These are phyloP conservation scores for Hysterium pulicare DNA, from an alignment of 2,329 filamentous ascomycete genomes.

Conservation along the genomic window DNA sequence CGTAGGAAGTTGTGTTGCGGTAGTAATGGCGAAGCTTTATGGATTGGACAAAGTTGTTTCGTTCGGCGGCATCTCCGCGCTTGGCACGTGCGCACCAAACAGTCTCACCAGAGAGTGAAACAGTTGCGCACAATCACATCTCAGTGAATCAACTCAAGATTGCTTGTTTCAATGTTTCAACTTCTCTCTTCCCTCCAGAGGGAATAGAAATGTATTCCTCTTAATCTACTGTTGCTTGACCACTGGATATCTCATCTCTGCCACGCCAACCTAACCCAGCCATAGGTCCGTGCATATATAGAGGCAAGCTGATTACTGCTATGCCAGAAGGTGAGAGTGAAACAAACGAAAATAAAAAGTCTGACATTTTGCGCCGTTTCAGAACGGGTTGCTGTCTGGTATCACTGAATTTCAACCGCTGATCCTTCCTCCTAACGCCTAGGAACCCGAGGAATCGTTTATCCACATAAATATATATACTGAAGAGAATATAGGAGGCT, in stretches of 20 bases:
- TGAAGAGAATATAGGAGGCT: not conserved
- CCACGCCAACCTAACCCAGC: too few species aligned
- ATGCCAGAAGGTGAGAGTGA: not conserved
- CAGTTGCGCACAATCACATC: too few species aligned
- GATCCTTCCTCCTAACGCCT: too few species aligned
- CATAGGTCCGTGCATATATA: not conserved
- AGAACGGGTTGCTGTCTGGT: not conserved
- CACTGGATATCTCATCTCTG: not conserved
- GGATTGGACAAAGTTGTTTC: not conserved
- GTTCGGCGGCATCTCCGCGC: not conserved
- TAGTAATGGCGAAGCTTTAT: not conserved
- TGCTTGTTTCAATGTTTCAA: too few species aligned
- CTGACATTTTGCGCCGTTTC: not conserved
- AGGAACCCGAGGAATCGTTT: too few species aligned
- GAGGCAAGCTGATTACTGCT: not conserved
- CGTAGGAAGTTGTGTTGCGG: not conserved
- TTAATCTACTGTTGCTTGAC: not conserved
- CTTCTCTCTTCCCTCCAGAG: not conserved
- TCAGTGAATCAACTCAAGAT: too few species aligned
- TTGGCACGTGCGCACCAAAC: too few species aligned
- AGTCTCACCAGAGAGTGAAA: too few species aligned
- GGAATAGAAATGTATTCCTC: not conserved
- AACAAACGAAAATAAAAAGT: not conserved
- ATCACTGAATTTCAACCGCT: too few species aligned
- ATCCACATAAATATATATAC: constrained; percentile 3